phyloP scores from a whole-genome alignment of 2,329 filamentous ascomycete genomes.

The Xylariomycetidae sp. region DNA sequence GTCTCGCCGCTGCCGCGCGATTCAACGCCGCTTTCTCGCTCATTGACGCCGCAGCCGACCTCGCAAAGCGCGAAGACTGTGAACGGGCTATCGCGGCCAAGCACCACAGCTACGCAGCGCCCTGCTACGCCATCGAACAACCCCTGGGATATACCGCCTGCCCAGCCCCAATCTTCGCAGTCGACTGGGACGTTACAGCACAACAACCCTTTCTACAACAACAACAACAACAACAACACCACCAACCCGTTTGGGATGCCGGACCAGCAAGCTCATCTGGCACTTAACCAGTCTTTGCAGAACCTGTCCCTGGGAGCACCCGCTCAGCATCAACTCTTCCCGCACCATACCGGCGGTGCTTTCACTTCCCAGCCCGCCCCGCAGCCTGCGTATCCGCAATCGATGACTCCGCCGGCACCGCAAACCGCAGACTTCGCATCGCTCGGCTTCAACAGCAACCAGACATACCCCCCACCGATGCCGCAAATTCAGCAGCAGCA shows the following conservation, averaged over 20 bases:
- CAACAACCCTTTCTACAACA: constrained; percentile 52
- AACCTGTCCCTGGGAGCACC: constrained; percentile 63
- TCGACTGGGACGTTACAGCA: constrained; percentile 57
- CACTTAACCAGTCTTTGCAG: constrained; percentile 65
- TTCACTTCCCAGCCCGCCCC: constrained; percentile 36
- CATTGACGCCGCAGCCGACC: constrained; percentile 46
- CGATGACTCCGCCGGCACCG: constrained; percentile 36
- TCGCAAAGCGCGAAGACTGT: constrained; percentile 22
- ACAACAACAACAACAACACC: constrained; percentile 49
- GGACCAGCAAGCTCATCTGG: constrained; percentile 33
- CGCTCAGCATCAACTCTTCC: constrained; percentile 58
- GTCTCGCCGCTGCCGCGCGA: constrained; percentile 29
- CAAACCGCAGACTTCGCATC: constrained; percentile 35
- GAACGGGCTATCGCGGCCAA: constrained; percentile 22
- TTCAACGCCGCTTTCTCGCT: constrained; percentile 42
- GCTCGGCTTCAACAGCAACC: constrained; percentile 35
- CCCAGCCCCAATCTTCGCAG: constrained; percentile 57
- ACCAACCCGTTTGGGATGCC: constrained; percentile 66
- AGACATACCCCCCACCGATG: constrained; percentile 35
- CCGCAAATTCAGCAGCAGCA: constrained; percentile 31
- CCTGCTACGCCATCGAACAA: constrained; percentile 51
- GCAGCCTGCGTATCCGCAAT: constrained; percentile 37
- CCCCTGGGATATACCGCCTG: constrained; percentile 57
- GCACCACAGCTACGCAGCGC: constrained; percentile 18
- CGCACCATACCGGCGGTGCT: constrained; percentile 66